Evolutionary conservation across 495 filamentous ascomycete genomes (phyloP).

Genomic region (Hypoxylon trugodes): DNA sequence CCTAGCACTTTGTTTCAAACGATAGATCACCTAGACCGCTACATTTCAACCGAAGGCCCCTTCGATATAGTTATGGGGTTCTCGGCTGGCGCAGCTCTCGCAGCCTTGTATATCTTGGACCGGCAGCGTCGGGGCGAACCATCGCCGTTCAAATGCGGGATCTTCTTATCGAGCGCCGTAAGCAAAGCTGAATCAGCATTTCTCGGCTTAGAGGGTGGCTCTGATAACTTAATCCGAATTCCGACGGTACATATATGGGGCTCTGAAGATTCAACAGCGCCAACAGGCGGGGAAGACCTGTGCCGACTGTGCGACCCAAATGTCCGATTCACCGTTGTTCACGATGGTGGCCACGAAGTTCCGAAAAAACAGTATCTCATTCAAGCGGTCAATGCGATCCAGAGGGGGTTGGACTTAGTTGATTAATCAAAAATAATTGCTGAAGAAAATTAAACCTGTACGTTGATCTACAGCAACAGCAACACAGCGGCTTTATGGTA

Average conservation of each 20-base stretch:
- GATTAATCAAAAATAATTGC: too few relatives aligned
- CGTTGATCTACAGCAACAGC: too few relatives aligned
- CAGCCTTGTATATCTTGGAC: constrained; percentile 2
- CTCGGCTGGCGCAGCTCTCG: constrained; percentile 12
- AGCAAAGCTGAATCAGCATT: neutral
- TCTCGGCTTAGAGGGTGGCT: neutral
- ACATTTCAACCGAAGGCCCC: constrained; percentile 17
- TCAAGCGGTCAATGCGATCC: too few relatives aligned
- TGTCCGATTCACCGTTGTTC: neutral
- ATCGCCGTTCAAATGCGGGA: constrained; percentile 1
- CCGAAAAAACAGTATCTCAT: neutral
- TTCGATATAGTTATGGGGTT: constrained; percentile 28
- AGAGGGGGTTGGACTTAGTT: too few relatives aligned
- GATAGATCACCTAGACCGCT: constrained; percentile 7
- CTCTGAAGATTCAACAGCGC: neutral
- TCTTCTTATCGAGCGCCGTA: neutral
- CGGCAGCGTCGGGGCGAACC: neutral
- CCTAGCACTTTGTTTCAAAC: neutral
- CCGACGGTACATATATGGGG: constrained; percentile 10
- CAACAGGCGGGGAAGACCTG: constrained; percentile 4
- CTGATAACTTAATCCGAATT: neutral
- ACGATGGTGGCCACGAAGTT: constrained; percentile 2
- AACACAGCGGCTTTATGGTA: too few relatives aligned
- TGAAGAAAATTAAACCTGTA: too few relatives aligned
- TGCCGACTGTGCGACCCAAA: neutral